Base-by-base conservation (phyloP, 805 yeast genomes). In the Saccharomyces eubayanus region DNA sequence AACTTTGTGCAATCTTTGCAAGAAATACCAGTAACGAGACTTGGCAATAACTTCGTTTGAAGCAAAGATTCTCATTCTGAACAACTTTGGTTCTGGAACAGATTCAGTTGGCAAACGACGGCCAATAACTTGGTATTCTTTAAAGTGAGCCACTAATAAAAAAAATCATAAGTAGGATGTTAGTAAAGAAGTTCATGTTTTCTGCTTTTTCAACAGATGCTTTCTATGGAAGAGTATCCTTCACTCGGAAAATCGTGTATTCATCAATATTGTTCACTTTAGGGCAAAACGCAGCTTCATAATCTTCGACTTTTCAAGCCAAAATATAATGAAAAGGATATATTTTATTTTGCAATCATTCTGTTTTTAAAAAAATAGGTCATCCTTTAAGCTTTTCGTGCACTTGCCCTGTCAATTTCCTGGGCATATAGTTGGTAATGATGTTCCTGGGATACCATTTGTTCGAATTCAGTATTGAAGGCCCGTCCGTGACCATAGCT, bases 11-110 rank as follows among this genome's bases (percentile, higher is more conserved):
- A 94, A 85, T 80, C 90, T 91, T 81, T 92, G 96, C 82, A 94
- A 87, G 85, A 94, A 94, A 85, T 94, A 94, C 99, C 99, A 94
- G 96, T 89, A 94, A 83, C 99, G 92, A 73, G 99, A 94, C 86
- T 94, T 94, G 76, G 99, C 99, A 77, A 94, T 95, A 77, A 94
- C 98, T 71, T 83, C 87, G 83, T 94, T 94, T 72, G 96, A 91
- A 75, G 99, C 99, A 78, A 94, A 94, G 81, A 94, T 90, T 85
- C 97, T 90, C 98, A 94, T 94, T 79, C 99, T 89, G 96, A 86
- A 94, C 81, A 94, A 89, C 86, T 92, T 94, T 79, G 99, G 99
- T 82, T 91, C 97, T 74, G 98, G 97, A 74, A 88, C 96, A 72
- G 91, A 81, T 80, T 90, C 98, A 74, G 97, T 90, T 71, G 99